Evolutionary conservation across 257 asterid genomes (phyloP), one percentile per base, ranked within the genome.

Genomic region (Euphrasia confusa): DNA sequence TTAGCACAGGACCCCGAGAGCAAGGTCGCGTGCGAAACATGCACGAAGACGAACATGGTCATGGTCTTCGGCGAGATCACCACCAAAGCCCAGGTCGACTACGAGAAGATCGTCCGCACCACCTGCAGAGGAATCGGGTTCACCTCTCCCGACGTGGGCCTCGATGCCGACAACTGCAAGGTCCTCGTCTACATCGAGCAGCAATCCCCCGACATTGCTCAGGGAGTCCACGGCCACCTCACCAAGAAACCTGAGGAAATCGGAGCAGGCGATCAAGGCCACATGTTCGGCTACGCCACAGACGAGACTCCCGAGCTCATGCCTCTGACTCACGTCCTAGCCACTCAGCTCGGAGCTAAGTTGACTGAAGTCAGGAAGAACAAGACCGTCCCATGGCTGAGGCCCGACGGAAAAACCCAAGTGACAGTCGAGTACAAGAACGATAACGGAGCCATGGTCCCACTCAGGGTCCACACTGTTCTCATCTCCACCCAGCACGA

Each of bases 1-100:
- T 74, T 76, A 4, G 80, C 65, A 4, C 80, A 72, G 14, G 80
- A 76, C 27, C 80, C 80, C 13, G 80, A 76, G 6, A 76, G 80
- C 80, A 76, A 76, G n/a, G 80, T 76, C 17, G 80, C 80, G 3
- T 76, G 80, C 3, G 80, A 76, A 56, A 76, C 80, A 10, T 76
- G 80, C 28, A 76, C 80, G 66, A 76, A 75, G 77, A 75, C 80
- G 11, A 37, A 37, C 42, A 37, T 37, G 42, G 42, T 37, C 42
- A 37, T 37, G 42, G 42, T 37, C 42, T 75, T 75, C 2, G 79
- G 79, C 21, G 80, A 75, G 69, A 75, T 75, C 80, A 75, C 80
- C 6, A 75, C 80, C 58, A 76, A 76, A 70, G 80, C 77, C 74
- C 65, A 76, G 6, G 45, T 76, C 0, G 75, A 76, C 65, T 76